Evolutionary conservation across 208 protist genomes (phyloP), one percentile per base, ranked within the genome.

Genomic region (Blastocrithidia nonstop): DNA sequence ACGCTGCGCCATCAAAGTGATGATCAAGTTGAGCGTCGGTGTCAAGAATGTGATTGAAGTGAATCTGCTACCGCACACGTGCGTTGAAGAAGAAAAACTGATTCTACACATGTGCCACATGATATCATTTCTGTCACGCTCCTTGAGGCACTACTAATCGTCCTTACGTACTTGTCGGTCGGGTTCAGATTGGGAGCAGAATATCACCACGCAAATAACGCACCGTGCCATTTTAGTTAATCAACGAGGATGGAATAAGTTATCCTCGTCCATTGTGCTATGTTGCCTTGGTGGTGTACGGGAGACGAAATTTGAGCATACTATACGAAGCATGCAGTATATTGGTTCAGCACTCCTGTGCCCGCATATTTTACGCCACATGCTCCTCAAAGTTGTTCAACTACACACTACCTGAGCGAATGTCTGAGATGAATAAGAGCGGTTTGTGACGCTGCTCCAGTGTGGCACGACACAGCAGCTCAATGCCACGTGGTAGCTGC

Each of bases 51-150:
- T 95, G 84, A 43, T 94, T 94, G 57, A 91, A 93, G 61, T 94
- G 88, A 16, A 89, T 50, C 60, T 72, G 56, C 61, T 95, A 81
- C 21, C 95, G 81, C 35, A 94, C 64, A 16, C 67, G 56, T 1
- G 89, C 71, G 61, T 98, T 97, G 51, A 96, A 95, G 44, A 95
- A 95, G 59, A 96, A 98, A 64, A 97, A 95, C 53, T 95, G 79
- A 40, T 96, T 66, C 63, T 97, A 80, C 16, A 85, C 50, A 13
- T 72, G 49, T n/a, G 53, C 60, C 1, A 89, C 79, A 48, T 86
- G 66, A 60, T 91, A 91, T 15, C 28, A 20, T n/a, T 70, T 65
- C 24, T 57, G 68, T 21, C 58, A 57, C 1, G 78, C 79, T n/a
- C 75, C 81, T 16, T 71, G 64, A 13, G 63, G 68, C 5, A 92